phyloP scores from a whole-genome alignment of 495 filamentous ascomycete species.

The Pseudevernia furfuracea region DNA sequence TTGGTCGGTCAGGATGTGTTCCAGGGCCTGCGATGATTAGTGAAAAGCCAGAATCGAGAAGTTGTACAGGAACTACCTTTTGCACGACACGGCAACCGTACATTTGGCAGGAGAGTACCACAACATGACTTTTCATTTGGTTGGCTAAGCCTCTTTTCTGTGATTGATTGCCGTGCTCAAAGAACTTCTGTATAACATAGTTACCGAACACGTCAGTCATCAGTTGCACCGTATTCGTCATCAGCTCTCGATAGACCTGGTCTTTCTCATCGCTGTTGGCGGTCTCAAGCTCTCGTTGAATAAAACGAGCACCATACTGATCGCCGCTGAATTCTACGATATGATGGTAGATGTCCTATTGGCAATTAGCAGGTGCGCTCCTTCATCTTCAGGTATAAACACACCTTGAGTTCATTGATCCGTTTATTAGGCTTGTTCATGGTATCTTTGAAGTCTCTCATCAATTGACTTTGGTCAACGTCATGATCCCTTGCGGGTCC shows the following conservation, averaged over 20 bases:
- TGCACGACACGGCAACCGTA: constrained; percentile 96
- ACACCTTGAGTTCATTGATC: constrained; percentile 69
- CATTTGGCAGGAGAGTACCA: constrained; percentile 76
- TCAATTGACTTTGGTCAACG: constrained; percentile 55
- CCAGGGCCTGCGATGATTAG: constrained; percentile 58
- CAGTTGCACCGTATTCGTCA: constrained; percentile 71
- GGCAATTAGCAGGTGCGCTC: constrained; percentile 18
- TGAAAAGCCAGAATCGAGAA: constrained; percentile 23
- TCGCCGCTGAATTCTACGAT: constrained; percentile 95
- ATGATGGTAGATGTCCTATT: constrained; percentile 77
- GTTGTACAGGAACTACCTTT: constrained; percentile 48
- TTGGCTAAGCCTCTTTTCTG: constrained; percentile 84
- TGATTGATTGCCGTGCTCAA: constrained; percentile 89
- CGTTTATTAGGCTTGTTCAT: constrained; percentile 63
- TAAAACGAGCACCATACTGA: constrained; percentile 91
- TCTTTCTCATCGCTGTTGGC: constrained; percentile 97
- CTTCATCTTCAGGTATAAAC: constrained; percentile 8
- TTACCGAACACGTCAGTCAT: constrained; percentile 98
- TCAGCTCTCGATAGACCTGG: constrained; percentile 82
- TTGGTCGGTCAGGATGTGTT: constrained; percentile 85
- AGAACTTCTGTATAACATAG: constrained; percentile 97
- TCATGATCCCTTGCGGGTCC: constrained; percentile 58
- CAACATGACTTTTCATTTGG: constrained; percentile 78
- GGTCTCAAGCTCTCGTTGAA: constrained; percentile 87
- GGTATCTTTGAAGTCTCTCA: constrained; percentile 74